Conservation (phyloP, 805 yeast species). For the Cyberlindnera euphorbiae region DNA sequence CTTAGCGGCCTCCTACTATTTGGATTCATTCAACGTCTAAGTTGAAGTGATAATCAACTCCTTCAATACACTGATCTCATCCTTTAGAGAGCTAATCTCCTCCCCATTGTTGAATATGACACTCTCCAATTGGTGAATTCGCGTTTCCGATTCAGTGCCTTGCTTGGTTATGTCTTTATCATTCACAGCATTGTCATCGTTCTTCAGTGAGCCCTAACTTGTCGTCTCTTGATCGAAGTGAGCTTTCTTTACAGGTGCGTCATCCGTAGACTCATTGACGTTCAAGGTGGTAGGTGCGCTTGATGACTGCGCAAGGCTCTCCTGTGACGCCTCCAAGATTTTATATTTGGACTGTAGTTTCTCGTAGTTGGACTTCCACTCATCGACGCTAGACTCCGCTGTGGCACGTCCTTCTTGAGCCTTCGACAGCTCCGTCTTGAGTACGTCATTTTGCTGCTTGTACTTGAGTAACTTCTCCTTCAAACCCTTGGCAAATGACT, state of each 20-base stretch:
- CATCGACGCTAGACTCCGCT: slow-evolving; percentile 10
- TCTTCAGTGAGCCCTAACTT: no score
- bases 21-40: no score
- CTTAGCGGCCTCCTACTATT: no score
- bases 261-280: no score
- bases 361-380: slow-evolving; percentile 19
- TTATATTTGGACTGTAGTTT: slow-evolving; percentile 19
- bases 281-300: no score
- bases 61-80: slow-evolving; percentile 21
- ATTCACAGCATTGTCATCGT: neutral
- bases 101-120: slow-evolving; percentile 9
- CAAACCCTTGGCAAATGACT: slow-evolving; percentile 28
- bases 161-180: slow-evolving; percentile 1
- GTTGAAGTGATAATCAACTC: slow-evolving; percentile 5
- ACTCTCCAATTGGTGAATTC: slow-evolving; percentile 11
- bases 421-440: slow-evolving; percentile 15
- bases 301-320: no score
- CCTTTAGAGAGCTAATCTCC: slow-evolving; percentile 16
- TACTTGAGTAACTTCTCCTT: slow-evolving; percentile 33
- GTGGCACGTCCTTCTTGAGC: slow-evolving; percentile 11
- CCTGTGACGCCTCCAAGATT: slow-evolving; percentile 1
- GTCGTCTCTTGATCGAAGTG: no score
- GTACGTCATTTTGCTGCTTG: slow-evolving; percentile 27
- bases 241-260: no score
- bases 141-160: slow-evolving; percentile 7